phyloP scores from a whole-genome alignment of 164 flowering plant species.

The Vitis rupestris region DNA sequence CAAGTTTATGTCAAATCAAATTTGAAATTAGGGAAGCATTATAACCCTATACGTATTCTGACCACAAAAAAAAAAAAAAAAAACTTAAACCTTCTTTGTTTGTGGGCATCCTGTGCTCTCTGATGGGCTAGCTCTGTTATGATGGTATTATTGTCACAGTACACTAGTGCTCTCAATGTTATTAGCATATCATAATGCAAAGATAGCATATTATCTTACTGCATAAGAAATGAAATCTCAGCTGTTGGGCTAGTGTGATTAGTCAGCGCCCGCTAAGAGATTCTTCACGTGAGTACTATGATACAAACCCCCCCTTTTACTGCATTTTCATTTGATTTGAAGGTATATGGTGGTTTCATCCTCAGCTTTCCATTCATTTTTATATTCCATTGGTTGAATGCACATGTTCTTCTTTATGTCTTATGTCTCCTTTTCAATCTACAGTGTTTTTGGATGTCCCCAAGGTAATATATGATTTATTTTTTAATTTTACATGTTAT shows the following conservation, averaged over 20 bases:
- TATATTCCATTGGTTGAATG: conserved; percentile 9
- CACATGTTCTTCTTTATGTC: not conserved
- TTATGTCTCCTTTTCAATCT: not conserved
- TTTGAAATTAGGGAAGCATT: no score
- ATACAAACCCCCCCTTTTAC: conserved; percentile 14
- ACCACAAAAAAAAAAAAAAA: no score
- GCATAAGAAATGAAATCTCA: no score
- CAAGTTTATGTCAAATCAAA: no score
- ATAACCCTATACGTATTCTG: no score
- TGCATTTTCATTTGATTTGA: conserved; percentile 8
- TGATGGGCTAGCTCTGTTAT: no score
- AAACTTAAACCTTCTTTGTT: no score
- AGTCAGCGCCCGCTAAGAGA: conserved; percentile 10
- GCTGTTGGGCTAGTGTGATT: conserved; percentile 10
- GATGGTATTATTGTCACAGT: no score
- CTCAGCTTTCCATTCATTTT: conserved; percentile 22
- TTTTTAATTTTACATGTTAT: not conserved
- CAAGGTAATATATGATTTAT: not conserved
- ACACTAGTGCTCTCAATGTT: not conserved
- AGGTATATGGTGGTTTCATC: conserved; percentile 16
- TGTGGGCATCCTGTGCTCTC: no score
- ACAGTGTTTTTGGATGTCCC: not conserved
- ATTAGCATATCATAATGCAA: conserved; percentile 11
- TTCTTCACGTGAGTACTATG: conserved; percentile 15
- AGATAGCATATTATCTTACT: not conserved